These are phyloP conservation scores for Metschnikowia kunwiensis DNA, from an alignment of 805 yeast species.

Conservation along the genomic window DNA sequence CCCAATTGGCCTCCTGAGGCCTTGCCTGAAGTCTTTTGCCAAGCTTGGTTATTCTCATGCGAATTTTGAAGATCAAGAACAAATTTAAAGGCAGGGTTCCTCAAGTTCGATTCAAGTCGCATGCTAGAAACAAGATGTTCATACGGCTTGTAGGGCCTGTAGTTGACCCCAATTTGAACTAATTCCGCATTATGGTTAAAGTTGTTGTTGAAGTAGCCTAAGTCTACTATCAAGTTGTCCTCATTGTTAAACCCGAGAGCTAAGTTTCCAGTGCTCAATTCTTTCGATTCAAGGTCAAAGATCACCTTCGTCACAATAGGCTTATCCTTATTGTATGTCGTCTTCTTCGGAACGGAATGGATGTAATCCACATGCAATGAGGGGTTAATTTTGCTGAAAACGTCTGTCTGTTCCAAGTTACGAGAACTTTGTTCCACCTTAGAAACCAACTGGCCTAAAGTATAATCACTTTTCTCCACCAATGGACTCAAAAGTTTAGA, in stretches of 20 bases:
- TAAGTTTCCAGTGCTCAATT: slow-evolving; percentile 33
- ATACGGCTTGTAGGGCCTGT: slow-evolving; percentile 52
- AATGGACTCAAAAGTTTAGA: slow-evolving; percentile 45
- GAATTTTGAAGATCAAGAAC: slow-evolving; percentile 31
- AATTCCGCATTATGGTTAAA: slow-evolving; percentile 50
- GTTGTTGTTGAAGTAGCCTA: slow-evolving; percentile 42
- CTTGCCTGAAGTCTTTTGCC: slow-evolving; percentile 57
- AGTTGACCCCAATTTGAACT: slow-evolving; percentile 47
- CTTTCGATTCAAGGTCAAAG: slow-evolving; percentile 40
- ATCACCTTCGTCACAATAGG: slow-evolving; percentile 46
- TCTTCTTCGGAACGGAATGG: slow-evolving; percentile 23
- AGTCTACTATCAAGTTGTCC: slow-evolving; percentile 35
- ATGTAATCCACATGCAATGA: slow-evolving; percentile 41
- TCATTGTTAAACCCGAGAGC: slow-evolving; percentile 37
- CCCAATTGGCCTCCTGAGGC: slow-evolving; percentile 52
- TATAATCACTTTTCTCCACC: slow-evolving; percentile 38
- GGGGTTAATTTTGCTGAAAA: slow-evolving; percentile 41
- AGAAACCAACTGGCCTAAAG: slow-evolving; percentile 40
- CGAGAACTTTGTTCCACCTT: slow-evolving; percentile 30
- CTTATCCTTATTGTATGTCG: slow-evolving; percentile 34
- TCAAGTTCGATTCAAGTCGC: slow-evolving; percentile 43
- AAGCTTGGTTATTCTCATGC: slow-evolving; percentile 45
- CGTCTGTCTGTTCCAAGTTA: slow-evolving; percentile 42
- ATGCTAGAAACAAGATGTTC: slow-evolving; percentile 46
- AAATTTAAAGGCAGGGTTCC: slow-evolving; percentile 43